phyloP scores from a whole-genome alignment of 148 eudicot genomes.

The Rhododendron ovatum region DNA sequence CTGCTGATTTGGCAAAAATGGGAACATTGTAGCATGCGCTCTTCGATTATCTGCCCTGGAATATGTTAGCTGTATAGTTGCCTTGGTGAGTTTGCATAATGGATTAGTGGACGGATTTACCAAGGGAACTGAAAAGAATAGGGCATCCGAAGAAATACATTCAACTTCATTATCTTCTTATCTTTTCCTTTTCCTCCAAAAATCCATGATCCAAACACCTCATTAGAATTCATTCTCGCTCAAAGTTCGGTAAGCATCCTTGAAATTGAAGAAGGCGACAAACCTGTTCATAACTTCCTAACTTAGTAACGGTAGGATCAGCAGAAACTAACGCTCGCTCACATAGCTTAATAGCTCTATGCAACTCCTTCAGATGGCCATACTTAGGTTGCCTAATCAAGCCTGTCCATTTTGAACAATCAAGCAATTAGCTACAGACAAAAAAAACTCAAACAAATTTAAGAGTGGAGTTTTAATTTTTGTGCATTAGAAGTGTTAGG shows the following conservation, averaged over 20 bases:
- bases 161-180: neutral
- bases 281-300: conserved; percentile 50
- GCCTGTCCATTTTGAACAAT: conserved; percentile 35
- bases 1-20: neutral
- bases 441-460: neutral
- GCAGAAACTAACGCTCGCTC: conserved; percentile 73
- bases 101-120: neutral
- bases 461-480: neutral
- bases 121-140: neutral
- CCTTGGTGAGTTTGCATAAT: neutral
- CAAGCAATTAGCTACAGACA: conserved; percentile 4
- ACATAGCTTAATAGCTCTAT: conserved; percentile 69
- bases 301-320: conserved; percentile 47
- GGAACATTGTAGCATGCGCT: neutral
- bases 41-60: neutral
- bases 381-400: conserved; percentile 86
- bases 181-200: neutral
- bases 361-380: conserved; percentile 83
- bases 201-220: neutral
- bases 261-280: neutral
- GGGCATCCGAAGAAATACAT: neutral
- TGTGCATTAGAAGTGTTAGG: neutral
- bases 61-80: neutral
- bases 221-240: neutral
- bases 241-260: neutral